phyloP scores from a whole-genome alignment of 164 flowering plant genomes.

The Macadamia tetraphylla region DNA sequence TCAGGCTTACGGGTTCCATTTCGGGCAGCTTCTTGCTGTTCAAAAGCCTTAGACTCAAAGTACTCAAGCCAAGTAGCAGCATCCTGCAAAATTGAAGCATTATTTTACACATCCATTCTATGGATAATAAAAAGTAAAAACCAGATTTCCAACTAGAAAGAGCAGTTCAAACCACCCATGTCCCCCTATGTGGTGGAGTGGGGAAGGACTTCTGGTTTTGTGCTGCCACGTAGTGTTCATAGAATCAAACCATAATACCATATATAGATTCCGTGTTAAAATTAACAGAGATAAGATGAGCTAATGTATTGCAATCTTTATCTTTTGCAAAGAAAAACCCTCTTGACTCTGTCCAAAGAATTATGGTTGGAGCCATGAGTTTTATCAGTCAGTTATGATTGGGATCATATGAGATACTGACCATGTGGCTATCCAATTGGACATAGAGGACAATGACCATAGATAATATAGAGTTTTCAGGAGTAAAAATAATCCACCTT shows the following conservation, averaged over 20 bases:
- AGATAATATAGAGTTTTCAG: not conserved
- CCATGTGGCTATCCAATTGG: not conserved
- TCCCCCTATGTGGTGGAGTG: too few relatives aligned
- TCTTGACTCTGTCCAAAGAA: not conserved
- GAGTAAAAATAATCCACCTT: not conserved
- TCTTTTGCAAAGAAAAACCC: not conserved
- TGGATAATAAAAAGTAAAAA: not conserved
- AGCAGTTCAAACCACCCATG: too few relatives aligned
- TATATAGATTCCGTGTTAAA: not conserved
- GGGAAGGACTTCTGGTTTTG: not conserved
- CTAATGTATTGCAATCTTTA: not conserved
- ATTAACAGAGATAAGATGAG: not conserved
- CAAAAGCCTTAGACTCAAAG: conserved; percentile 97
- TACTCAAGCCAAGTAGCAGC: conserved; percentile 99
- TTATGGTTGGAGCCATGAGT: not conserved
- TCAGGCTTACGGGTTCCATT: conserved; percentile 96
- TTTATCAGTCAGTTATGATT: not conserved
- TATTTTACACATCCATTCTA: not conserved
- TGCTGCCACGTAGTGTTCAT: not conserved
- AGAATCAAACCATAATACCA: not conserved
- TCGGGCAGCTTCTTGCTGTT: conserved; percentile 99
- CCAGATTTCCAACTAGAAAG: too few relatives aligned
- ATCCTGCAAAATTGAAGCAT: conserved; percentile 53
- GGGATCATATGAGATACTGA: not conserved
- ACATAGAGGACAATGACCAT: not conserved